Conservation (phyloP, 2,329 filamentous ascomycete species). For the Metarhizium brunneum region DNA sequence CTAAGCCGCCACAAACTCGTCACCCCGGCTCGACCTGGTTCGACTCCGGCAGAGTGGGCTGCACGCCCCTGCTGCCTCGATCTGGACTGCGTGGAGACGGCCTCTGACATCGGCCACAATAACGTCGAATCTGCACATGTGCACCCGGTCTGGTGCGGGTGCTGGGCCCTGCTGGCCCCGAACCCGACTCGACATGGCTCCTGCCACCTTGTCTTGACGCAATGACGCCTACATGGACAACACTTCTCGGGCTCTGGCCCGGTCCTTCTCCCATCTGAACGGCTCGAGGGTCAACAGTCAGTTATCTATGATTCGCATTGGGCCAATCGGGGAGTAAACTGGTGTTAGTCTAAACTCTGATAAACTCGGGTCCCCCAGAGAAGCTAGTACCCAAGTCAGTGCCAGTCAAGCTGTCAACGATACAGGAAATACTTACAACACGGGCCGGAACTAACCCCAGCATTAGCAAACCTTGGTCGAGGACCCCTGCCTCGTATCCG, state of each 20-base stretch:
- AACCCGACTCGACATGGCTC: not conserved
- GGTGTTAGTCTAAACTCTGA: not conserved
- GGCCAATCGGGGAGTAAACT: not conserved
- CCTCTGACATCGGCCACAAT: slow-evolving; percentile 1
- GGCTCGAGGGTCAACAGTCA: not conserved
- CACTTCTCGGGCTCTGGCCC: not conserved
- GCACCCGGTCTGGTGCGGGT: not conserved
- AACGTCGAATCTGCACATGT: not conserved
- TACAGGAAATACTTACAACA: not conserved
- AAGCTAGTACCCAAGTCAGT: not conserved
- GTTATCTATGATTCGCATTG: not conserved
- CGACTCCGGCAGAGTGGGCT: not conserved
- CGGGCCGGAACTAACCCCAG: not conserved
- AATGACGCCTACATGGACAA: not conserved
- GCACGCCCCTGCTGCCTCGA: not conserved
- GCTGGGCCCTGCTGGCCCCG: not conserved
- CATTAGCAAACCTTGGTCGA: not conserved
- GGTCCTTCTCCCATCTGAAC: not conserved
- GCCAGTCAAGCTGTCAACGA: not conserved
- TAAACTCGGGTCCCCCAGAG: not conserved
- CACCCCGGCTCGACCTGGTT: not conserved
- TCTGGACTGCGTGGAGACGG: slow-evolving; percentile 3
- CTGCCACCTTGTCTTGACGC: not conserved
- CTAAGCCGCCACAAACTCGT: not conserved
- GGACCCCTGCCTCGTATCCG: not conserved